These are phyloP conservation scores for Licmophora abbreviata DNA, from an alignment of 108 stramenopile genomes.

Conservation along the genomic window DNA sequence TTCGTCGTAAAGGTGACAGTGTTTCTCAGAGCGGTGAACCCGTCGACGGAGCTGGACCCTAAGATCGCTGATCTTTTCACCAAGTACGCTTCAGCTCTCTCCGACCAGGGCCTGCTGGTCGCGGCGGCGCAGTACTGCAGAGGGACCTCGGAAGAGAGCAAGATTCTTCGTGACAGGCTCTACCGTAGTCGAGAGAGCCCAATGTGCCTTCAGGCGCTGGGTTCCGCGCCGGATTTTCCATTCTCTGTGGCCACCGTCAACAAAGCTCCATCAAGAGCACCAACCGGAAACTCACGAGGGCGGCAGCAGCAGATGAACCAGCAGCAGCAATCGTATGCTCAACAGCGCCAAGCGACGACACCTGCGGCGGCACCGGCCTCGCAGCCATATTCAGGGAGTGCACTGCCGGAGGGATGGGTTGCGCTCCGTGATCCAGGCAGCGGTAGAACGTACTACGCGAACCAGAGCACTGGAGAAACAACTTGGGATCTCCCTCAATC, in stretches of 20 bases:
- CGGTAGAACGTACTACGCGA: slow-evolving; percentile 75
- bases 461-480: slow-evolving; percentile 77
- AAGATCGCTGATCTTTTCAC: slow-evolving; percentile 71
- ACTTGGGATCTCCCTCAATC: slow-evolving; percentile 74
- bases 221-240: slow-evolving; percentile 66
- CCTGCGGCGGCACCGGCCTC: slow-evolving; percentile 24
- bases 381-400: slow-evolving; percentile 20
- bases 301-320: slow-evolving; percentile 9
- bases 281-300: slow-evolving; percentile 1
- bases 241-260: slow-evolving; percentile 47
- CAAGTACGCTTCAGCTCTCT: slow-evolving; percentile 77
- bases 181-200: slow-evolving; percentile 54
- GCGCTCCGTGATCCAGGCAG: slow-evolving; percentile 69
- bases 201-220: slow-evolving; percentile 52
- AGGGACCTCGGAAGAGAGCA: slow-evolving; percentile 43
- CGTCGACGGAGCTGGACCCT: slow-evolving; percentile 31
- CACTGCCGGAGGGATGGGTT: slow-evolving; percentile 70
- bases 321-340: slow-evolving; percentile 15
- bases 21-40: slow-evolving; percentile 63
- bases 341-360: slow-evolving; percentile 12
- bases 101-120: slow-evolving; percentile 86
- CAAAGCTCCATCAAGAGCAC: slow-evolving; percentile 27
- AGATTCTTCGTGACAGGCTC: slow-evolving; percentile 60
- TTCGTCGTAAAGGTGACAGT: slow-evolving; percentile 89
- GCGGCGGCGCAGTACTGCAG: slow-evolving; percentile 78